These are phyloP conservation scores for Didymella glomerata DNA, from an alignment of 2,329 filamentous ascomycete species.

Conservation along the genomic window DNA sequence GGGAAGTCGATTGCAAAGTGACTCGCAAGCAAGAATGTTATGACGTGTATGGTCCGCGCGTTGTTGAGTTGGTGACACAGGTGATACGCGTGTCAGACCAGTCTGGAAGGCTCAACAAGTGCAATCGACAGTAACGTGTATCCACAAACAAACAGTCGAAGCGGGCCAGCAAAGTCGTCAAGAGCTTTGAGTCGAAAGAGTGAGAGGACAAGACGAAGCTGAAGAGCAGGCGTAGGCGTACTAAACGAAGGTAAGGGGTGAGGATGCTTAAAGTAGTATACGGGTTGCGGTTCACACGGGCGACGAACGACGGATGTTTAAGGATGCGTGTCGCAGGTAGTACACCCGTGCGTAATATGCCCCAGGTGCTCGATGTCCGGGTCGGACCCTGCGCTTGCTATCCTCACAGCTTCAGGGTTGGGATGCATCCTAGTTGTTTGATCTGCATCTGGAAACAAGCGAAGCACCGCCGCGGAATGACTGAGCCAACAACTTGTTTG, in stretches of 20 bases:
- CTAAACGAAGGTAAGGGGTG: conserved; percentile 27
- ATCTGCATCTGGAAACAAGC: conserved; percentile 42
- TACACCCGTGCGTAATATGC: conserved; percentile 27
- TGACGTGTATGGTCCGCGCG: conserved; percentile 22
- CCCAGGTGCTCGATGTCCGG: conserved; percentile 18
- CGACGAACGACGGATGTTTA: conserved; percentile 29
- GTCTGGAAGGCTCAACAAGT: conserved; percentile 19
- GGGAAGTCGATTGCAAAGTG: conserved; percentile 7
- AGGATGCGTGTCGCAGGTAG: conserved; percentile 31
- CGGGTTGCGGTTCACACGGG: not conserved
- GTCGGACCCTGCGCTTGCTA: conserved; percentile 16
- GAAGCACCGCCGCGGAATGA: conserved; percentile 30
- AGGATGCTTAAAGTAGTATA: conserved; percentile 19
- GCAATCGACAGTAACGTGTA: conserved; percentile 7
- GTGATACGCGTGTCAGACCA: conserved; percentile 19
- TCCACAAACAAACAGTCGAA: conserved; percentile 8
- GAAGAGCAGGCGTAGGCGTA: conserved; percentile 8
- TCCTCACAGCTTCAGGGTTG: conserved; percentile 24
- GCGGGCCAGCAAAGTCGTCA: conserved; percentile 13
- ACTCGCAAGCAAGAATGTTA: conserved; percentile 21
- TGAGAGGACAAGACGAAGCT: conserved; percentile 2
- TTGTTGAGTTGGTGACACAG: conserved; percentile 23
- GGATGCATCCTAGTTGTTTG: conserved; percentile 33
- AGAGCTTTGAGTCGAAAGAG: conserved; percentile 5
- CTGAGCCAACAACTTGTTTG: conserved; percentile 17